A percentile compares a stretch with the other conserved stretches of the same genome.
These are phyloP conservation scores for Cokeromyces recurvatus DNA, from an alignment of 371 early-diverging fungal species.

Conservation along the genomic window DNA sequence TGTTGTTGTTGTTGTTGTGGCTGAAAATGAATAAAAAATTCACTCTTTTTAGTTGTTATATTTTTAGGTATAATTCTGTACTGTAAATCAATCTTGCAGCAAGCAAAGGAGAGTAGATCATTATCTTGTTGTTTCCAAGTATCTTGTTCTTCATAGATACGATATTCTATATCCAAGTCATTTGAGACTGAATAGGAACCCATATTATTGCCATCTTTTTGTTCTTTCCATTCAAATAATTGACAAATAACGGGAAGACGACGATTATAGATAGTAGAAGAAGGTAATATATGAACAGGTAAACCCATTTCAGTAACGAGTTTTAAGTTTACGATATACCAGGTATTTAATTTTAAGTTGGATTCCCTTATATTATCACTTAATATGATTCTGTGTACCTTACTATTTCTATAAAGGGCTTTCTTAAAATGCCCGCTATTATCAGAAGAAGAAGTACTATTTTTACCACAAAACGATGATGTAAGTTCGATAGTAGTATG, in stretches of 20 bases:
- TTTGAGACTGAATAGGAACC: not conserved
- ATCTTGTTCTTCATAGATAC: not conserved
- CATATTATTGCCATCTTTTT: not conserved
- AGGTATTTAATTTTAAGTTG: not conserved
- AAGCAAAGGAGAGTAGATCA: not conserved
- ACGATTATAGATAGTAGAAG: too few relatives aligned
- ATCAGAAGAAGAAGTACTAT: too few relatives aligned
- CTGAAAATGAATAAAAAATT: not conserved
- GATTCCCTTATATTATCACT: not conserved
- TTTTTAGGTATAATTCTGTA: not conserved
- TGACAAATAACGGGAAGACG: conserved; percentile 1
- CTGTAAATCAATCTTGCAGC: not conserved
- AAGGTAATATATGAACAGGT: conserved; percentile 1
- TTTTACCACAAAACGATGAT: too few relatives aligned
- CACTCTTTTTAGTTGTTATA: not conserved
- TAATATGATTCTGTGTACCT: not conserved
- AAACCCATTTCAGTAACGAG: conserved; percentile 1
- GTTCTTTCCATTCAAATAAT: not conserved
- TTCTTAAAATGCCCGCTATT: conserved; percentile 4
- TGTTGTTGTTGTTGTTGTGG: not conserved
- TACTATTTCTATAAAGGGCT: not conserved
- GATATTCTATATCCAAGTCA: not conserved
- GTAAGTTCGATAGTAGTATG: too few relatives aligned
- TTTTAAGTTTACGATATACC: not conserved
- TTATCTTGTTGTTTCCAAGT: not conserved